Conservation (phyloP, 2,329 filamentous ascomycete genomes). For the Fusarium clavum region DNA sequence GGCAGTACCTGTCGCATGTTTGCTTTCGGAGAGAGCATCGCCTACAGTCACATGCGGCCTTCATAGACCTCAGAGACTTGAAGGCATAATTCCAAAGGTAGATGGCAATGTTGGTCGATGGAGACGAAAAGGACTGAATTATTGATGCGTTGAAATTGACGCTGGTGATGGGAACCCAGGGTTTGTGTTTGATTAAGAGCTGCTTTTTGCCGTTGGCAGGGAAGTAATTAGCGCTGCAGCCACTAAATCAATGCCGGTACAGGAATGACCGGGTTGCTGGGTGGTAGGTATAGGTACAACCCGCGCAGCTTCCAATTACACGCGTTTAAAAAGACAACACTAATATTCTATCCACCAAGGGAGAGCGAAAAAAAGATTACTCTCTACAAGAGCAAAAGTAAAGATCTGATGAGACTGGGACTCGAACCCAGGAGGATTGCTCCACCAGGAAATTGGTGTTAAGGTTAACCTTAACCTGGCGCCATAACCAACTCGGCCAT, state of each 20-base stretch:
- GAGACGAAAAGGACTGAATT: not conserved
- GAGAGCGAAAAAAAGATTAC: not conserved
- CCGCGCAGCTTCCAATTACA: no score
- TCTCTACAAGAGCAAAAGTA: not conserved
- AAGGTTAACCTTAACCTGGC: constrained; percentile 51
- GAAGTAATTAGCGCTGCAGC: not conserved
- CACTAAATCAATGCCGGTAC: not conserved
- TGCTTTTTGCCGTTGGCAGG: not conserved
- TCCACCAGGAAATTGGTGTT: constrained; percentile 49
- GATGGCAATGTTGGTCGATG: rapidly evolving
- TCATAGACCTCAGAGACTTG: not conserved
- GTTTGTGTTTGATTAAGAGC: not conserved
- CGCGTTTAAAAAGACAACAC: not conserved
- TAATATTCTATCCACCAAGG: not conserved
- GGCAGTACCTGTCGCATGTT: constrained; percentile 2
- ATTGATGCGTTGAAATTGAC: not conserved
- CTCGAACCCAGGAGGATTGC: constrained; percentile 53
- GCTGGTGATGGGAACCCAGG: not conserved
- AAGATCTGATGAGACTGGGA: constrained; percentile 49
- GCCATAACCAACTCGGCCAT: constrained; percentile 54
- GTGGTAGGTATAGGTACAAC: not conserved
- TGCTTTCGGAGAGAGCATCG: constrained; percentile 9
- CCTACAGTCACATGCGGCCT: not conserved
- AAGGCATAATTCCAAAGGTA: not conserved
- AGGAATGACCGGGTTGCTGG: not conserved